A percentile compares a stretch with the other conserved stretches of the same genome.
These are phyloP conservation scores for Aphanomyces invadans DNA, from an alignment of 352 stramenopile species.

Conservation along the genomic window DNA sequence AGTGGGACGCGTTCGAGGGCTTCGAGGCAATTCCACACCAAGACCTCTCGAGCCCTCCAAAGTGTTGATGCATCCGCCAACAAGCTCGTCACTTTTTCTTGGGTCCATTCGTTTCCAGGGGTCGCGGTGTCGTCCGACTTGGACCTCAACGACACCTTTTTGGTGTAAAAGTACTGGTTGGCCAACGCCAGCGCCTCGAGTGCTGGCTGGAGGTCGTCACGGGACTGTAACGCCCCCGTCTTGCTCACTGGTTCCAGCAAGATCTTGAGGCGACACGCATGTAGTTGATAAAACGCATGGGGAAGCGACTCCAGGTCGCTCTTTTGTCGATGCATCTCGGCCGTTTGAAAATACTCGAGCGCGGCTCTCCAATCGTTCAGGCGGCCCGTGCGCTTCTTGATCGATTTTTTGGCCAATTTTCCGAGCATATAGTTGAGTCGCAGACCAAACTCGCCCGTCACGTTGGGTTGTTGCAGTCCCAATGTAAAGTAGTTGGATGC, in stretches of 20 bases:
- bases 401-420: conserved; percentile 32
- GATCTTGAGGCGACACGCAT: conserved; percentile 19
- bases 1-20: conserved; percentile 66
- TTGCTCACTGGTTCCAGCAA: conserved; percentile 6
- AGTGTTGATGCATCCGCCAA: background rate
- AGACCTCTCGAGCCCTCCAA: conserved; percentile 33
- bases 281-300: conserved; percentile 59
- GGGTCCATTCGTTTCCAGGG: background rate
- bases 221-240: background rate
- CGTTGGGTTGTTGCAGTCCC: background rate
- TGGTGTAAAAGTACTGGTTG: conserved; percentile 3
- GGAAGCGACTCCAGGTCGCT: conserved; percentile 64
- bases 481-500: conserved; percentile 1
- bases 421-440: conserved; percentile 67
- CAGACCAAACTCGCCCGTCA: conserved; percentile 2
- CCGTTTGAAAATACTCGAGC: conserved; percentile 43
- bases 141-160: too few species aligned
- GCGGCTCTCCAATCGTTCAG: conserved; percentile 25
- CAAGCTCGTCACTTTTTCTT: background rate
- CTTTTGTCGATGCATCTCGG: conserved; percentile 46
- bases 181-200: background rate
- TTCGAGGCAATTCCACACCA: conserved; percentile 57
- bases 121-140: background rate
- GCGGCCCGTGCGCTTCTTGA: conserved; percentile 55
- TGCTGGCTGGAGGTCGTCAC: background rate